phyloP scores from a whole-genome alignment of 306 rosid genomes.

The Canavalia ensiformis region DNA sequence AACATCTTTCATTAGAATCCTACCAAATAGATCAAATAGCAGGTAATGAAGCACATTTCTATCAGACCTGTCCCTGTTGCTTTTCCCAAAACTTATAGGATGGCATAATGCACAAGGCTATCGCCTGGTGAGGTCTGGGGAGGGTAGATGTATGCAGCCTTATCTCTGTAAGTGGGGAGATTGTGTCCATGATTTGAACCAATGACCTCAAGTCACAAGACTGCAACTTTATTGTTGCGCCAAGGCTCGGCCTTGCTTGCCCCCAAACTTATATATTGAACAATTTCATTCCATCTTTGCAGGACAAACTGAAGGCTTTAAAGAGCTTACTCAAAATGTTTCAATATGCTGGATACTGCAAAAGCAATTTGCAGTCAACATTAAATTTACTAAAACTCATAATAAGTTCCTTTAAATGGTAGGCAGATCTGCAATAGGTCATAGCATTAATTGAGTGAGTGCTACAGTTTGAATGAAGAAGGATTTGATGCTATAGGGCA shows the following conservation, averaged over 20 bases:
- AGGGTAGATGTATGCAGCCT: too few species aligned
- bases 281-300: not conserved
- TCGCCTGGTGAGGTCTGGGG: too few species aligned
- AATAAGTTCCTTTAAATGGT: slow-evolving; percentile 11
- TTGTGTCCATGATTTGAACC: not conserved
- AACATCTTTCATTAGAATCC: not conserved
- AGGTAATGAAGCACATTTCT: too few species aligned
- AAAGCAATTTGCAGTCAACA: not conserved
- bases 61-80: too few species aligned
- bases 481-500: not conserved
- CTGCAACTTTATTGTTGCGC: not conserved
- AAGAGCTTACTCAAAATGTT: not conserved
- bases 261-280: not conserved
- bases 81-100: too few species aligned
- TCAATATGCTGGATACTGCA: not conserved
- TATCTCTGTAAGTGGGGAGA: too few species aligned
- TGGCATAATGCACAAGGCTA: too few species aligned
- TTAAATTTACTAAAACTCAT: not conserved
- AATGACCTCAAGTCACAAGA: not conserved
- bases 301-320: slow-evolving; percentile 7
- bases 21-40: not conserved
- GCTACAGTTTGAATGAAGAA: not conserved
- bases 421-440: not conserved
- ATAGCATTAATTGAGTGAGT: slow-evolving; percentile 24
- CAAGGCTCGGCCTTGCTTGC: not conserved